phyloP scores from a whole-genome alignment of 192 early-diverging fungal genomes.

The Backusella morwellensis region DNA sequence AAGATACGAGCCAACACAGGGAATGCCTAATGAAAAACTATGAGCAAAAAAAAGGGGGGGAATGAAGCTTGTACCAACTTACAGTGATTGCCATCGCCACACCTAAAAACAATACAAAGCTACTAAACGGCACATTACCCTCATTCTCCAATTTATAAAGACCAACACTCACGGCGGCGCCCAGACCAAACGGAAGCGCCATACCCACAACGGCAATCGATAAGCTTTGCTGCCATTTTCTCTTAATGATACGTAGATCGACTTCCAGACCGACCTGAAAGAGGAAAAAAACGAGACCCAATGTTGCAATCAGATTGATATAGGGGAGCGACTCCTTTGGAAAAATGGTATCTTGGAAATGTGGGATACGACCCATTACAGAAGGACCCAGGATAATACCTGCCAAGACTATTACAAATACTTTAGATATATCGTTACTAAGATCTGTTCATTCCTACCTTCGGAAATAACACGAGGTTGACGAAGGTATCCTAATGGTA shows the following conservation, averaged over 20 bases:
- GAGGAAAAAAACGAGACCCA: constrained; percentile 88
- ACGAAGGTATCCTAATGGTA: constrained; percentile 55
- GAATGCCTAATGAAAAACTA: constrained; percentile 57
- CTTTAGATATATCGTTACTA: too few species aligned
- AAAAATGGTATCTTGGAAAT: constrained; percentile 71
- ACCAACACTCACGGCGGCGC: constrained; percentile 73
- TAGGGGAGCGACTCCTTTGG: constrained; percentile 62
- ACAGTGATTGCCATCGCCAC: constrained; percentile 91
- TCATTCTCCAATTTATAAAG: constrained; percentile 58
- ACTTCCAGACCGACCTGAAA: constrained; percentile 90
- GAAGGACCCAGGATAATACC: constrained; percentile 90
- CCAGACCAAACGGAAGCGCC: constrained; percentile 74
- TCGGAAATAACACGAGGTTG: constrained; percentile 94
- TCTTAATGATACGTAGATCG: constrained; percentile 59
- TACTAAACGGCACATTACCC: constrained; percentile 51
- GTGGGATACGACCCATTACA: constrained; percentile 73
- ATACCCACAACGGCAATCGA: constrained; percentile 83
- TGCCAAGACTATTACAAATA: constrained; percentile 57
- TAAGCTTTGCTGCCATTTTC: constrained; percentile 51
- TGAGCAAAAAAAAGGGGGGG: neutral
- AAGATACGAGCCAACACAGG: constrained; percentile 95
- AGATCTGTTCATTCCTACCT: constrained; percentile 13
- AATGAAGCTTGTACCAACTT: constrained; percentile 8
- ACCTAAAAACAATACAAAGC: constrained; percentile 83
- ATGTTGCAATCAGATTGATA: constrained; percentile 76